phyloP scores from a whole-genome alignment of 352 stramenopile species.

The Phytophthora citricola region DNA sequence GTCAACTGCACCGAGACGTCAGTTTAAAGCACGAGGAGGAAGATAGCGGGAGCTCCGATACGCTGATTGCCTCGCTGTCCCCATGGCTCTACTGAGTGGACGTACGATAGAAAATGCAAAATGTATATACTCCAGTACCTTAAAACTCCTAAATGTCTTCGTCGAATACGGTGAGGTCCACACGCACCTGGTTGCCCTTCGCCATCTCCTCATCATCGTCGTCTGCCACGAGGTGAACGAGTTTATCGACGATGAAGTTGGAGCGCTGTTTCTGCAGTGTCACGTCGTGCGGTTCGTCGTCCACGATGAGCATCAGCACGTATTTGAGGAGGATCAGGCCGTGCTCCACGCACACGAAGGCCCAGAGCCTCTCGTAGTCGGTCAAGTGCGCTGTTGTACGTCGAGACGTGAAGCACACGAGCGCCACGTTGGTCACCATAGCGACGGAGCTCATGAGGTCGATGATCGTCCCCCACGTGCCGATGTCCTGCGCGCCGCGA shows the following conservation, averaged over 20 bases:
- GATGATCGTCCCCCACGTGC: slow-evolving; percentile 93
- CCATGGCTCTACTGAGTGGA: slow-evolving; percentile 61
- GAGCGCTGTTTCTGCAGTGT: slow-evolving; percentile 74
- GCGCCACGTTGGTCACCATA: slow-evolving; percentile 93
- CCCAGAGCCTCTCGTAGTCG: slow-evolving; percentile 54
- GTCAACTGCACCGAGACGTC: slow-evolving; percentile 50
- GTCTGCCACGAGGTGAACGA: slow-evolving; percentile 77
- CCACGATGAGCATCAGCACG: slow-evolving; percentile 66
- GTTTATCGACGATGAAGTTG: slow-evolving; percentile 77
- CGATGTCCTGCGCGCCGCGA: slow-evolving; percentile 87
- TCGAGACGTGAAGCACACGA: slow-evolving; percentile 92
- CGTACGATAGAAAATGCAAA: slow-evolving; percentile 36
- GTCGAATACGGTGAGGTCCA: slow-evolving; percentile 83
- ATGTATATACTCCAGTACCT: slow-evolving; percentile 20
- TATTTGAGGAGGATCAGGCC: slow-evolving; percentile 75
- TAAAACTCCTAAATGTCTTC: slow-evolving; percentile 54
- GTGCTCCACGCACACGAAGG: slow-evolving; percentile 78
- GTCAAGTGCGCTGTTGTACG: slow-evolving; percentile 57
- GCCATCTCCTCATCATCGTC: slow-evolving; percentile 70
- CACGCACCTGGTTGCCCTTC: slow-evolving; percentile 82
- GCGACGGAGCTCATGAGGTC: slow-evolving; percentile 88
- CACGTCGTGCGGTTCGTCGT: slow-evolving; percentile 76
- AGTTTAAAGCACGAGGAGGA: slow-evolving; percentile 14
- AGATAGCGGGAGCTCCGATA: slow-evolving; percentile 10
- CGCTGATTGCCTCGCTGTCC: slow-evolving; percentile 59